Base-by-base conservation (phyloP, 306 rosid species). In the Dryas octopetala region DNA sequence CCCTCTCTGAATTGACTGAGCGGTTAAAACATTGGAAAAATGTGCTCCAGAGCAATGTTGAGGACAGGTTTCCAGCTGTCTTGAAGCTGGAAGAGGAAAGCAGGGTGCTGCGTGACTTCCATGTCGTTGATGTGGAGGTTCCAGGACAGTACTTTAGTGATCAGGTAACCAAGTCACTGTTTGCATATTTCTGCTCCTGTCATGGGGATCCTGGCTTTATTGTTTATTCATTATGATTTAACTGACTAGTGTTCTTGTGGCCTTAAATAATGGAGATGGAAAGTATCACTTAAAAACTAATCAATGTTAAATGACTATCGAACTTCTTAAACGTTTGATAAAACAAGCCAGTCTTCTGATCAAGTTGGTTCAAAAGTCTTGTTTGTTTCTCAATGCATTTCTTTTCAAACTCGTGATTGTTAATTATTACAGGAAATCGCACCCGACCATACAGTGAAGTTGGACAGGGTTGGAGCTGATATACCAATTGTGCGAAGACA, bases 31-130 rank as follows among this genome's bases (percentile, higher is more conserved):
- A 90, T 87, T 96, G 99, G 99, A 96, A 96, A 88, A 96, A 89
- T 86, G 87, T 96, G 76, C 97, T 96, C 59, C 99, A 96, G 82
- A 88, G 99, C 80, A 96, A 96, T 84, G 99, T 96, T 9, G 99
- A 96, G 85, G 99, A 96, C 78, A 88, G 99, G 86, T 92, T 96
- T 89, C 99, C 99, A 1, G 98, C 97, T 46, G 97, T 96, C 45
- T 78, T 96, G 85, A 96, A 91, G 81, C 86, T 96, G 80, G 99
- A 96, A 89, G 99, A 92, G 74, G 99, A 96, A 89, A 96, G 99
- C 85, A 83, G 86, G 92, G 99, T 96, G 74, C 77, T 96, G 84
- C 92, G 98, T 12, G 99, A 96, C 81, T 96, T 90, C 87, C 99
- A 96, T 82, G 99, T 92, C 58, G 91, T 96, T 77, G 99, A 96